These are phyloP conservation scores for Lepidium didymum DNA, from an alignment of 345 rosid species.

Conservation along the genomic window DNA sequence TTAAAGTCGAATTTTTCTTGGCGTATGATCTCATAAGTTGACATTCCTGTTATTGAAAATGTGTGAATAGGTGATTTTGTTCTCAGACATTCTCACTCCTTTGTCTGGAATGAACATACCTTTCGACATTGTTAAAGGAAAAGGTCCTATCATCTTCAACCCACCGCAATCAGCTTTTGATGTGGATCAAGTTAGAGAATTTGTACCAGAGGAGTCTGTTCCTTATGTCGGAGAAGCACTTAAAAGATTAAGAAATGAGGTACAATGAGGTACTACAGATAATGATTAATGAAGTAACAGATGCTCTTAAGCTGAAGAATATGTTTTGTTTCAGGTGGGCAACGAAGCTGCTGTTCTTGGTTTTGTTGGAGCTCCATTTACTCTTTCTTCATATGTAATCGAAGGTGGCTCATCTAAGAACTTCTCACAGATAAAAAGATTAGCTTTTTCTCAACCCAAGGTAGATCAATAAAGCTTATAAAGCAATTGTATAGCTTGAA, in stretches of 20 bases:
- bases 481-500: background rate
- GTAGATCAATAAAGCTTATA: constrained; percentile 15
- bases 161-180: constrained; percentile 68
- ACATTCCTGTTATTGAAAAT: background rate
- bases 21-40: background rate
- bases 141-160: constrained; percentile 83
- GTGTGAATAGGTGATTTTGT: constrained; percentile 71
- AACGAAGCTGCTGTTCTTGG: constrained; percentile 84
- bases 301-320: constrained; percentile 1
- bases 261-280: constrained; percentile 62
- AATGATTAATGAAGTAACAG: background rate
- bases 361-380: constrained; percentile 97
- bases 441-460: constrained; percentile 94
- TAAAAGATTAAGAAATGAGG: constrained; percentile 80
- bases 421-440: constrained; percentile 70
- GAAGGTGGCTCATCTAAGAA: constrained; percentile 98
- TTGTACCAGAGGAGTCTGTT: constrained; percentile 75
- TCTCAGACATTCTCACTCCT: constrained; percentile 96
- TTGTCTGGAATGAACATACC: constrained; percentile 99
- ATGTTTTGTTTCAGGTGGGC: constrained; percentile 47
- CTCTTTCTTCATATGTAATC: constrained; percentile 89
- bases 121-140: constrained; percentile 92
- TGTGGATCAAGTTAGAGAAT: constrained; percentile 76
- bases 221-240: constrained; percentile 97
- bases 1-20: background rate